Evolutionary conservation across 371 early-diverging fungal genomes (phyloP), one percentile per base, ranked within the genome.

Genomic region (Mortierella sp.): DNA sequence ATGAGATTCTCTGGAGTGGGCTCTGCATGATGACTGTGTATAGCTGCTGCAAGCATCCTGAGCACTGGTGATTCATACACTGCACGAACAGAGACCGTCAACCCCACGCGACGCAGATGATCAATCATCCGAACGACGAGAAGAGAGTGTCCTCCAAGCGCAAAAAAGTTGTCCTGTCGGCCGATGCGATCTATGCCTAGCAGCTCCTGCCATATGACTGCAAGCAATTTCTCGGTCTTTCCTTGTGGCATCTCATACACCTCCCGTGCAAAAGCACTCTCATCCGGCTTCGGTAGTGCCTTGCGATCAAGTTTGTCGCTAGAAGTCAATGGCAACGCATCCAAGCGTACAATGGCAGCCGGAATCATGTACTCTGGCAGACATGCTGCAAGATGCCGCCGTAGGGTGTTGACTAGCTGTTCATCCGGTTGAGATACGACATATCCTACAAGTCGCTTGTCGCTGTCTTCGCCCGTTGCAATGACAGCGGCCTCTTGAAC

Each of bases 281-380:
- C 34, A 34, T 34, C 34, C 10, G 34, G 34, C 34, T 4, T 10
- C 10, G 34, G 34, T 34, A 34, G 34, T 7, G 34, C 34, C 10
- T 34, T 34, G 34, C 34, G 34, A 34, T 34, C 34, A 34, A 34
- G 34, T 34, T 34, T 34, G 34, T 34, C 34, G 34, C 34, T 34
- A 34, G 34, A 10, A 34, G 34, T 34, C 34, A 34, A 34, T 34
- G 34, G 34, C 7, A 34, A 34, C 34, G 34, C 34, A 34, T 34
- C 34, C 10, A 34, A 10, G 34, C 34, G 34, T 34, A 34, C 34
- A 10, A 34, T 34, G 34, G 34, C 34, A 7, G 71, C 5, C 0
- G 71, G 71, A 13, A 71, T 45, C 71, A 71, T 71, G 26, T 71
- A 71, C 27, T 55, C 52, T 7, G 71, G 71, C 12, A 71, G 46